Evolutionary conservation across 2,329 filamentous ascomycete genomes (phyloP).

Genomic region (Colletotrichum godetiae): DNA sequence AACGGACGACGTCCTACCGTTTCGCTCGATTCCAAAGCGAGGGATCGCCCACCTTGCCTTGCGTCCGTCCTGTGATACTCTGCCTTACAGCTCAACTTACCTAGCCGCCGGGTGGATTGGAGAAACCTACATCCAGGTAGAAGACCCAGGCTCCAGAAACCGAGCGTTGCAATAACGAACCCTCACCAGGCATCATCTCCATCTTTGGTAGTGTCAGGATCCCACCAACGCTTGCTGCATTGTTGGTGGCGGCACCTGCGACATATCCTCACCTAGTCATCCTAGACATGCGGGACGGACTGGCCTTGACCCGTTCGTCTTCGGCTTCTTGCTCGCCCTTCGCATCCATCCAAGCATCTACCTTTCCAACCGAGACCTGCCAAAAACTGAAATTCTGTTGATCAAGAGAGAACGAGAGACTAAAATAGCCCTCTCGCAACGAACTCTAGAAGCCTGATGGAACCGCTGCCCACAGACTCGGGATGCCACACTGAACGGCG

Average conservation of each 20-base stretch:
- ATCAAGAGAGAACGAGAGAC: background rate
- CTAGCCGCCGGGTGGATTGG: constrained; percentile 1
- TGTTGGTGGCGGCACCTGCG: constrained; percentile 24
- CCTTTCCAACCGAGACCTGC: constrained; percentile 11
- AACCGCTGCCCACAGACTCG: constrained; percentile 10
- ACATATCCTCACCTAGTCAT: constrained; percentile 16
- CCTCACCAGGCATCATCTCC: background rate
- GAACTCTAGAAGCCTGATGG: constrained; percentile 19
- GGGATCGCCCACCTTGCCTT: background rate
- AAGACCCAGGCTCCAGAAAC: background rate
- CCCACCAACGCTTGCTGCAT: constrained; percentile 13
- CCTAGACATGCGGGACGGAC: constrained; percentile 6
- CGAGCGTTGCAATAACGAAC: constrained; percentile 16
- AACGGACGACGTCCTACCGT: constrained; percentile 7
- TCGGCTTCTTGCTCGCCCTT: background rate
- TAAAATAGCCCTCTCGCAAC: constrained; percentile 17
- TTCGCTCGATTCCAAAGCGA: background rate
- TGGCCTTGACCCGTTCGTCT: background rate
- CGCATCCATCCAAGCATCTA: constrained; percentile 9
- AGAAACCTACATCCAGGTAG: constrained; percentile 1
- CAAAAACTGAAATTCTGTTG: background rate
- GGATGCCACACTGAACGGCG: constrained; percentile 13
- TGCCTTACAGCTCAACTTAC: background rate
- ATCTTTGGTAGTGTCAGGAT: constrained; percentile 10
- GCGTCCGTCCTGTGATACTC: background rate